These are phyloP conservation scores for Kregervanrija pseudodelftensis DNA, from an alignment of 805 yeast genomes.

Conservation along the genomic window DNA sequence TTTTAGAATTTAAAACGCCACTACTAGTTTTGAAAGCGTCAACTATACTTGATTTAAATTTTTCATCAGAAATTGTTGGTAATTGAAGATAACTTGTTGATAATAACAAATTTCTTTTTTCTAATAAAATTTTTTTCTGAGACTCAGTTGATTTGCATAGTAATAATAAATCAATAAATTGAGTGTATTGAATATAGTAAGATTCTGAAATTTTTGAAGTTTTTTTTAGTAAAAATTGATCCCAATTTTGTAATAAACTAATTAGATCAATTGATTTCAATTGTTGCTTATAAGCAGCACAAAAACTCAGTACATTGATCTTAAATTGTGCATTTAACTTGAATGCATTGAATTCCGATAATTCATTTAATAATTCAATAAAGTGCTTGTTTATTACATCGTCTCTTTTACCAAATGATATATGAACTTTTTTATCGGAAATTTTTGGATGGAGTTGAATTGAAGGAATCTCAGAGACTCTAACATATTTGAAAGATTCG, in stretches of 20 bases:
- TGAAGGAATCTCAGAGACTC: constrained; percentile 15
- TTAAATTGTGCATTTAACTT: constrained; percentile 12
- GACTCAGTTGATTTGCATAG: constrained; percentile 9
- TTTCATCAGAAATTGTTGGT: constrained; percentile 12
- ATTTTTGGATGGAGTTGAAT: constrained; percentile 16
- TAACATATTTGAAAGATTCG: constrained; percentile 10
- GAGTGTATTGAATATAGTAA: constrained; percentile 10
- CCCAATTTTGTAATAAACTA: constrained; percentile 1
- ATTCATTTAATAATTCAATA: constrained; percentile 9
- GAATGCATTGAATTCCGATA: constrained; percentile 12
- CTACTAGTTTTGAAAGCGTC: constrained; percentile 7
- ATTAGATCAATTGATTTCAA: constrained; percentile 13
- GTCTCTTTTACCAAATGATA: constrained; percentile 17
- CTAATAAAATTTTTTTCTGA: constrained; percentile 3
- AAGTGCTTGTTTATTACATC: constrained; percentile 20
- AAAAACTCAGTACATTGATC: constrained; percentile 9
- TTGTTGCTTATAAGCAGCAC: constrained; percentile 10
- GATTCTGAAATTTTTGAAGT: not conserved
- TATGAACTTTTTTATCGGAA: constrained; percentile 13
- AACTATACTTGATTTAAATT: constrained; percentile 6
- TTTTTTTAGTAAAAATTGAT: not conserved
- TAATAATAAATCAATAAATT: constrained; percentile 14
- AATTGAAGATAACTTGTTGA: constrained; percentile 8
- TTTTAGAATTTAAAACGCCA: not conserved
- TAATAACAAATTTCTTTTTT: constrained; percentile 7